Evolutionary conservation across 129 eudicot species (phyloP).

Genomic region (Saussurea involucrata): DNA sequence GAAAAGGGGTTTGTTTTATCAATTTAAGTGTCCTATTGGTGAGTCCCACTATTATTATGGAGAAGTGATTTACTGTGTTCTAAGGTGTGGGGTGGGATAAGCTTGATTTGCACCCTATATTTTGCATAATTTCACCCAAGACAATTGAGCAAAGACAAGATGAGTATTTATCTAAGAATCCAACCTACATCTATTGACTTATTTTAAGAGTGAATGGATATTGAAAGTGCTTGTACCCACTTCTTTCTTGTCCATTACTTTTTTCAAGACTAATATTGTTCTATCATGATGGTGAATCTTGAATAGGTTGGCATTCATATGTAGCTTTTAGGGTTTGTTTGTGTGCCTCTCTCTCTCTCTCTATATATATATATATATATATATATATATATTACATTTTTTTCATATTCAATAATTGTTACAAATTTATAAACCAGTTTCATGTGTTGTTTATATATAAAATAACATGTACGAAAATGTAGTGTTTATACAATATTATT

Average conservation of each 20-base stretch:
- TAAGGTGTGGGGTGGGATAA: not conserved
- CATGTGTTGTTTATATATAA: no score
- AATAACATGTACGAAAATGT: no score
- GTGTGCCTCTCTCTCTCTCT: not conserved
- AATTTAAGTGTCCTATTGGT: no score
- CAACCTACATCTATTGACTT: not conserved
- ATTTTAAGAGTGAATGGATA: conserved; percentile 15
- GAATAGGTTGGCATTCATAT: conserved; percentile 12
- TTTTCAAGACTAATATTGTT: conserved; percentile 18
- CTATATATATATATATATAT: not conserved
- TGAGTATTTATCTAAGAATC: not conserved
- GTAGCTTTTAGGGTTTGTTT: not conserved
- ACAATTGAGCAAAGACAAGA: not conserved
- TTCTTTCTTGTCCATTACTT: conserved; percentile 31
- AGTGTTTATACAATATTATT: no score
- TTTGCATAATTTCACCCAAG: not conserved
- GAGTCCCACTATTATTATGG: not conserved
- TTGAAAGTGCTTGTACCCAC: conserved; percentile 25
- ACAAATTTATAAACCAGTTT: no score
- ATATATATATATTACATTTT: not conserved
- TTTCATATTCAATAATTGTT: no score
- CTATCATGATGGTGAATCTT: conserved; percentile 26
- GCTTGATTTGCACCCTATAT: not conserved
- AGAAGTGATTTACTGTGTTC: not conserved
- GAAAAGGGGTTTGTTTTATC: not conserved